phyloP scores from a whole-genome alignment of 2,329 filamentous ascomycete species.

The Penicillium concentricum region DNA sequence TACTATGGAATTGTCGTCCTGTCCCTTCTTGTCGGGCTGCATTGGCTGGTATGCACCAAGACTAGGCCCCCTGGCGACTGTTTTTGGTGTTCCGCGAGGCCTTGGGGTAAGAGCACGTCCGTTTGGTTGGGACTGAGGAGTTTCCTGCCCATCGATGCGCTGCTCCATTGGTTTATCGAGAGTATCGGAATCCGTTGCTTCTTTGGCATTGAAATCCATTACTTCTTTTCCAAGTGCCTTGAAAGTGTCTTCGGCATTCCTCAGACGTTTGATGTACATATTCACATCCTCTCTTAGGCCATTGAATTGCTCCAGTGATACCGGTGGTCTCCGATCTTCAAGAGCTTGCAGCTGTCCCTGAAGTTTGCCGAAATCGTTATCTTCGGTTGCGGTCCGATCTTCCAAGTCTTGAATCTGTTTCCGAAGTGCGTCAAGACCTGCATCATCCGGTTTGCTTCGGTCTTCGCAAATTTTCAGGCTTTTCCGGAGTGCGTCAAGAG shows the following conservation, averaged over 20 bases:
- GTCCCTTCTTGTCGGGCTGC: background rate
- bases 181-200: background rate
- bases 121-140: background rate
- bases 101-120: background rate
- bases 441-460: background rate
- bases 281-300: background rate
- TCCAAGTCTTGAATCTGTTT: background rate
- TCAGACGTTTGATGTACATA: conserved; percentile 1
- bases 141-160: background rate
- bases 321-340: background rate
- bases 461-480: background rate
- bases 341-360: background rate
- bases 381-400: no score
- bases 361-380: background rate
- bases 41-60: background rate
- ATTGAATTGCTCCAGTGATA: background rate
- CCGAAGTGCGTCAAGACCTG: background rate
- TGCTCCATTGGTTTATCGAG: background rate
- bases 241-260: background rate
- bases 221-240: background rate
- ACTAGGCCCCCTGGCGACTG: background rate
- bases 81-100: background rate
- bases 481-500: background rate
- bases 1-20: background rate
- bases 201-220: background rate